A percentile compares a stretch with the other conserved stretches of the same genome.
These are phyloP conservation scores for Wickerhamiella allomyrinae DNA, from an alignment of 805 yeast species.

Conservation along the genomic window DNA sequence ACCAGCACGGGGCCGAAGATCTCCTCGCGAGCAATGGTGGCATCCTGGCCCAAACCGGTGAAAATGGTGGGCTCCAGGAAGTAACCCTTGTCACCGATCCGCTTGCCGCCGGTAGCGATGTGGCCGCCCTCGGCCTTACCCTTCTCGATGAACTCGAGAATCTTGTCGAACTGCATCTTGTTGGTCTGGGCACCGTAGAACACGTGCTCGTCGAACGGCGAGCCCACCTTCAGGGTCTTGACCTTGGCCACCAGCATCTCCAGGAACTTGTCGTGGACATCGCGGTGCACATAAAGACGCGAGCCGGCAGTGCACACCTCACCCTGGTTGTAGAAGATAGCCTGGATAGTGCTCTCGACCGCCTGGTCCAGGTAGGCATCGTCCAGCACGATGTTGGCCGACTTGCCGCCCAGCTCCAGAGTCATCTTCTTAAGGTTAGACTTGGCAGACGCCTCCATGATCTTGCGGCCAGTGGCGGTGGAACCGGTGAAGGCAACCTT, in stretches of 20 bases:
- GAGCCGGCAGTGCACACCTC: slow-evolving; percentile 95
- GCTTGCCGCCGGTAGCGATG: slow-evolving; percentile 69
- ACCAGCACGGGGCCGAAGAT: slow-evolving; percentile 91
- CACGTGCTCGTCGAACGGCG: slow-evolving; percentile 63
- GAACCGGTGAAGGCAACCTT: slow-evolving; percentile 94
- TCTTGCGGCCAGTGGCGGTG: slow-evolving; percentile 73
- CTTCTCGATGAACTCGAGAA: slow-evolving; percentile 57
- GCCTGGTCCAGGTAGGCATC: slow-evolving; percentile 74
- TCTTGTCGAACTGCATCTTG: slow-evolving; percentile 60
- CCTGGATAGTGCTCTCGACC: slow-evolving; percentile 57
- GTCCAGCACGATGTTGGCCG: slow-evolving; percentile 77
- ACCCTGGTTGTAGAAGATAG: slow-evolving; percentile 89
- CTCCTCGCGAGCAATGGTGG: slow-evolving; percentile 73
- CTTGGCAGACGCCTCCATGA: slow-evolving; percentile 68
- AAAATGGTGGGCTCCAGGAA: slow-evolving; percentile 62
- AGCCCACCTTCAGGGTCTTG: slow-evolving; percentile 49
- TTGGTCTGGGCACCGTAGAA: slow-evolving; percentile 93
- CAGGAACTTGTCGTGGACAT: slow-evolving; percentile 64
- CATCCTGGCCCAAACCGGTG: slow-evolving; percentile 60
- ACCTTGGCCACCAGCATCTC: slow-evolving; percentile 42
- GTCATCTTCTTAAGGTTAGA: slow-evolving; percentile 81
- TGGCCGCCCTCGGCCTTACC: slow-evolving; percentile 81
- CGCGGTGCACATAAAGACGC: slow-evolving; percentile 76
- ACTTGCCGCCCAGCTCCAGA: slow-evolving; percentile 91
- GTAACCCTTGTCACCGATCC: slow-evolving; percentile 44